Evolutionary conservation across 2,329 filamentous ascomycete genomes (phyloP), one percentile per base, ranked within the genome.

Genomic region (Nannizzia gypsea): DNA sequence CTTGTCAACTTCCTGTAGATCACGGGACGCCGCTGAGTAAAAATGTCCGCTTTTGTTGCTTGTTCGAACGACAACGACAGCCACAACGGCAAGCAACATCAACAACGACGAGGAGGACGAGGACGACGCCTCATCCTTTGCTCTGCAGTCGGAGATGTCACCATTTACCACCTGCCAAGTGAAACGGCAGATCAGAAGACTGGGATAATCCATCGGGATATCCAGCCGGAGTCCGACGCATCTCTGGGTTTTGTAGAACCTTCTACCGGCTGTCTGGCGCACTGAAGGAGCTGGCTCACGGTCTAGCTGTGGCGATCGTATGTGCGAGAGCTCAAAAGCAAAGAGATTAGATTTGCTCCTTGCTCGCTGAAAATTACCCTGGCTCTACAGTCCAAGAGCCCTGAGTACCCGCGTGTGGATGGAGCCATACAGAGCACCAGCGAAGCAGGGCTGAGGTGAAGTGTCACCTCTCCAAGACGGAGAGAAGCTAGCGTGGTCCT

Each of bases 281-380:
- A n/a, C 13, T 31, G 50, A 54, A 34, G 50, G 50, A 54, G 26
- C 50, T 31, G 26, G 50, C 22, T 13, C 13, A 6, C 28, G 46
- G 26, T 13, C 50, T 34, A 17, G 50, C 26, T 13, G 13, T 54
- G 50, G 20, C 26, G 50, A 54, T 54, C 50, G n/a, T 20, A 17
- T 26, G 26, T 54, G 34, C 15, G 50, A 54, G 15, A 54, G 50
- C 26, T 54, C 26, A 15, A 17, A 11, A 34, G 22, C 20, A 17
- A 20, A 31, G n/a, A n/a, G 50, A 54, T 36, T 6, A 11, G 50
- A 54, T 54, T 54, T 31, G 50, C 26, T 54, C 50, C 50, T 20
- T 54, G 50, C 50, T 54, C 50, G 50, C 50, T 31, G 26, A 20
- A 54, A 54, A 54, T 54, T 54, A 34, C 50, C 17, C 50, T 54